phyloP scores from a whole-genome alignment of 1,284 basidiomycete species.

The Melampsora allii-populina region DNA sequence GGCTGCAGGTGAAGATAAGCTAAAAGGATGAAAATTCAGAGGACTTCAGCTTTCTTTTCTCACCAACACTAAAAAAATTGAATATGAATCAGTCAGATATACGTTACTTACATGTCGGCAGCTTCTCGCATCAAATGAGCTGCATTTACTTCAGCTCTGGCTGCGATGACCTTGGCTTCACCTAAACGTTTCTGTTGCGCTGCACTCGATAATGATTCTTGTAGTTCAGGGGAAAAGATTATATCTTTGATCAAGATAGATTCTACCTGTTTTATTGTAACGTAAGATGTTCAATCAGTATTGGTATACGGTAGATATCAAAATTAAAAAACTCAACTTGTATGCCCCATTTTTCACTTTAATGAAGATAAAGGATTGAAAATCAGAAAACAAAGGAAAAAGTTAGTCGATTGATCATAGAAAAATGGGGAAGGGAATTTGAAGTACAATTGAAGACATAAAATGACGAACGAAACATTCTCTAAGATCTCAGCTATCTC shows the following conservation, averaged over 20 bases:
- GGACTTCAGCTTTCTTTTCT: too few relatives aligned
- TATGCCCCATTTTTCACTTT: constrained; percentile 69
- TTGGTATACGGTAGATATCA: not conserved
- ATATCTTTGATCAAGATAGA: constrained; percentile 59
- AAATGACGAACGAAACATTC: not conserved
- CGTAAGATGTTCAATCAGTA: not conserved
- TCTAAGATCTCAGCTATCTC: constrained; percentile 92
- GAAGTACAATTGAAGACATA: not conserved
- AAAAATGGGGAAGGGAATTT: not conserved
- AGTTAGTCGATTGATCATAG: not conserved
- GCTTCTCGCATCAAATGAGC: constrained; percentile 92
- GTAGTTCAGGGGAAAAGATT: constrained; percentile 86
- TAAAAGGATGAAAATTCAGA: not conserved
- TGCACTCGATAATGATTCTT: constrained; percentile 83
- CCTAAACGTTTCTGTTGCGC: constrained; percentile 91
- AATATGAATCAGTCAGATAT: too few relatives aligned
- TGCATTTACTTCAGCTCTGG: constrained; percentile 89
- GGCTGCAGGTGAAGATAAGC: constrained; percentile 64
- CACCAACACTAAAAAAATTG: too few relatives aligned
- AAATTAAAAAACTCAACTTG: constrained; percentile 46
- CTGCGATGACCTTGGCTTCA: constrained; percentile 93
- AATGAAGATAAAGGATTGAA: not conserved
- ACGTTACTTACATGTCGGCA: constrained; percentile 79
- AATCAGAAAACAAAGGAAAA: not conserved
- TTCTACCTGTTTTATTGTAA: not conserved